Evolutionary conservation across 495 filamentous ascomycete genomes (phyloP).

Genomic region (Cetradonia linearis): DNA sequence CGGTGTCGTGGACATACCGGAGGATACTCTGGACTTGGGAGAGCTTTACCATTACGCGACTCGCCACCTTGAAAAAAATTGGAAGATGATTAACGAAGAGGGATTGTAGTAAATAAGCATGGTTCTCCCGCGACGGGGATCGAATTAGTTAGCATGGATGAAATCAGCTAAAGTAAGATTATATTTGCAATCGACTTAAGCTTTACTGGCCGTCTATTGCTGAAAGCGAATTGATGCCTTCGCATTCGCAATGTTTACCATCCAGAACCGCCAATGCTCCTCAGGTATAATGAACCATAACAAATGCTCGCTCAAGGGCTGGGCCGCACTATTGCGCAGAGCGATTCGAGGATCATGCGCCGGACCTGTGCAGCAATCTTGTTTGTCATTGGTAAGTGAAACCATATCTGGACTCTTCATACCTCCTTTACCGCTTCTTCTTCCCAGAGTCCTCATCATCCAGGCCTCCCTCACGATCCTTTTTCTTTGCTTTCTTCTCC

Average conservation of each 20-base stretch:
- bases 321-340: background rate
- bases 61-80: background rate
- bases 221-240: background rate
- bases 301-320: background rate
- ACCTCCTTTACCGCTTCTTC: slow-evolving; percentile 39
- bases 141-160: background rate
- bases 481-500: slow-evolving; percentile 80
- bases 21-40: background rate
- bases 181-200: background rate
- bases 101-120: background rate
- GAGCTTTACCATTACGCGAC: background rate
- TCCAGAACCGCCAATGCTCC: background rate
- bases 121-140: background rate
- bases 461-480: slow-evolving; percentile 63
- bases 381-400: background rate
- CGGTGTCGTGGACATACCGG: background rate
- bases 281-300: background rate
- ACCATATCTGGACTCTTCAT: background rate
- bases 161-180: background rate
- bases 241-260: background rate
- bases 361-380: background rate
- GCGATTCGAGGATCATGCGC: background rate
- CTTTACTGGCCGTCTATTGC: background rate
- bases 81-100: background rate
- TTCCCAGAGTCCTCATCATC: slow-evolving; percentile 61